phyloP scores from a whole-genome alignment of 2,329 filamentous ascomycete genomes.

The Phialophora tarda region DNA sequence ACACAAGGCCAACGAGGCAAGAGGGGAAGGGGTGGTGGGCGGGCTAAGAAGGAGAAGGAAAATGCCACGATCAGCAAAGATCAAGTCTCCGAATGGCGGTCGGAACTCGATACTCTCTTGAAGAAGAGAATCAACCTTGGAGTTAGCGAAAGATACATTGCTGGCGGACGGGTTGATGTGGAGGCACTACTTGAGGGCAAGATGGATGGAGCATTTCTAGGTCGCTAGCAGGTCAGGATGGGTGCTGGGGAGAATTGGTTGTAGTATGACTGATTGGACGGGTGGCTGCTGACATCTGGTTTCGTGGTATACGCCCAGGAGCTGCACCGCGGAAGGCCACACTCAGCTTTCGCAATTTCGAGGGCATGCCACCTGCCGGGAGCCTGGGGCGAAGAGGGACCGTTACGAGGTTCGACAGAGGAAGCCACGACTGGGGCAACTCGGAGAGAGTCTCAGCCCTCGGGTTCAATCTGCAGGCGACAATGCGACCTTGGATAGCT shows the following conservation, averaged over 20 bases:
- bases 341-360: not conserved
- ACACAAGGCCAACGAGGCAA: conserved; percentile 63
- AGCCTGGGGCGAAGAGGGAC: not conserved
- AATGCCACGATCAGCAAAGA: conserved; percentile 67
- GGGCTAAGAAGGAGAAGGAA: conserved; percentile 73
- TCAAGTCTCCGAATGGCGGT: conserved; percentile 72
- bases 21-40: conserved; percentile 75
- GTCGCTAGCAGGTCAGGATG: conserved; percentile 13
- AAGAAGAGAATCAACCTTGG: conserved; percentile 79
- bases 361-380: not conserved
- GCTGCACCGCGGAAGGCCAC: not conserved
- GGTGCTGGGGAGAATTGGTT: not conserved
- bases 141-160: conserved; percentile 85
- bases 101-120: conserved; percentile 74
- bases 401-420: not conserved
- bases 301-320: too few species aligned
- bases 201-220: conserved; percentile 29
- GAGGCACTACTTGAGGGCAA: conserved; percentile 70
- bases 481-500: not conserved
- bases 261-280: not conserved
- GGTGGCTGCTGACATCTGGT: too few species aligned
- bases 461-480: not conserved
- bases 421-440: not conserved
- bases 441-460: not conserved
- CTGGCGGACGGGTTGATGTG: conserved; percentile 82